A percentile compares a stretch with the other conserved stretches of the same genome.
These are phyloP conservation scores for Ceratobasidium sp. DNA, from an alignment of 1,284 basidiomycete species.

Conservation along the genomic window DNA sequence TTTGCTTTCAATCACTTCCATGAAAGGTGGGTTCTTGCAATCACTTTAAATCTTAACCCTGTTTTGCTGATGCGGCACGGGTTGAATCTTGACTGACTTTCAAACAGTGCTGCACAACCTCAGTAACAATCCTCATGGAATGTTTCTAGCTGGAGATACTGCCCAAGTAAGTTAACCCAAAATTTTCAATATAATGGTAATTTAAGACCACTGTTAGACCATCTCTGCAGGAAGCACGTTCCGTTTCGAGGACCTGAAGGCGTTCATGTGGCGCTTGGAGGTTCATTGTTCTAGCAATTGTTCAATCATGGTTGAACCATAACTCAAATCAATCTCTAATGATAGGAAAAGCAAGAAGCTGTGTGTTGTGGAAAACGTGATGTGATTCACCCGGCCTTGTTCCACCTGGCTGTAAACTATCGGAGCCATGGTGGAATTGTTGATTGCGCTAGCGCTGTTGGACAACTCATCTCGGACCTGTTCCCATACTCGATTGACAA, in stretches of 20 bases:
- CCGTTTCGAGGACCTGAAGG: constrained; percentile 71
- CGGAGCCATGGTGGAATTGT: constrained; percentile 35
- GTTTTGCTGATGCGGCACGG: too few relatives aligned
- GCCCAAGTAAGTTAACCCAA: constrained; percentile 55
- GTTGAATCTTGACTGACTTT: too few relatives aligned
- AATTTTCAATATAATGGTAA: too few relatives aligned
- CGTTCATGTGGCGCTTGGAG: constrained; percentile 66
- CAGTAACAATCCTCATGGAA: constrained; percentile 66
- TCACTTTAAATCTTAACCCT: too few relatives aligned
- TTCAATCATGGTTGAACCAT: constrained; percentile 2
- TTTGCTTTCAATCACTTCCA: too few relatives aligned
- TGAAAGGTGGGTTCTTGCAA: too few relatives aligned
- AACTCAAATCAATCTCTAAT: background rate
- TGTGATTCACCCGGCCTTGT: constrained; percentile 54
- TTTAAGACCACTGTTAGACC: constrained; percentile 53
- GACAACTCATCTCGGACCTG: constrained; percentile 61
- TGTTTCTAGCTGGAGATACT: constrained; percentile 80
- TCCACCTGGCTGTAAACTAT: constrained; percentile 55
- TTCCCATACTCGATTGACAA: constrained; percentile 72
- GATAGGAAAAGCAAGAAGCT: constrained; percentile 7
- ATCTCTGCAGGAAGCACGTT: constrained; percentile 75
- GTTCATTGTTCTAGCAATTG: constrained; percentile 47
- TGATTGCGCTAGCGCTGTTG: constrained; percentile 53
- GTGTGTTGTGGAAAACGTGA: constrained; percentile 41
- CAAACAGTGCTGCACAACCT: constrained; percentile 66